Base-by-base conservation (phyloP, 257 asterid species). In the Solanum ahanhuiri region DNA sequence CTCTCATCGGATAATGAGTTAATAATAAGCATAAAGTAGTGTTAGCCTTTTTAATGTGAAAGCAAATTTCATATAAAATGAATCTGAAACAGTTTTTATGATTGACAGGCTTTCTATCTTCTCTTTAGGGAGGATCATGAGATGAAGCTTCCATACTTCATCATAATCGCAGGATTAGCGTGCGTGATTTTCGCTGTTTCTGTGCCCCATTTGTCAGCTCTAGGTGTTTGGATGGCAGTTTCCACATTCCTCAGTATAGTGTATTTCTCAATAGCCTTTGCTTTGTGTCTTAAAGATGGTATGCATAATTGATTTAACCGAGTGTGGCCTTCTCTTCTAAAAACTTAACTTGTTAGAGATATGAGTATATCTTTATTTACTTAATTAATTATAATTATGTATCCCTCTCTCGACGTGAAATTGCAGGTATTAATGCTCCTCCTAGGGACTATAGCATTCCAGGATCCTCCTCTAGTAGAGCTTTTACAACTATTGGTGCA, bases 131-230 rank as follows among this genome's bases (percentile, higher is more conserved):
- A 93, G 76, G 98, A 94, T 79, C 45, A 88, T 72, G 82, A 14
- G 12, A 87, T 96, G 95, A 93, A 93, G 93, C 95, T 94, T 57
- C 97, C 98, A 6, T 85, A 96, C 86, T 93, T 92, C 37, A 95
- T 96, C 60, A 89, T 91, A 31, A 35, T 96, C 39, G 93, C 96
- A 18, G 99, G 98, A 72, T 6, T 94, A 31, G 95, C 89, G 1
- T 96, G 99, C 81, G 96, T 67, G 81, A 82, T 95, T 35, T 96
- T 96, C 76, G 99, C 99, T 77, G 94, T 96, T 86, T 86, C 88
- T n/a, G 88, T 93, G 83, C 99, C 99, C 39, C 97, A 96, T 92
- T 93, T 96, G 79, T 96, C 98, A n/a, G 98, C 98, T 2, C 89
- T 96, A 82, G 87, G 96, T 77, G 23, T 94, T 77, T 95, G 99